Percentiles rank a stretch among this genome's conserved stretches.
These are phyloP conservation scores for Rhodocollybia butyracea DNA, from an alignment of 768 basidiomycete species.

Conservation along the genomic window DNA sequence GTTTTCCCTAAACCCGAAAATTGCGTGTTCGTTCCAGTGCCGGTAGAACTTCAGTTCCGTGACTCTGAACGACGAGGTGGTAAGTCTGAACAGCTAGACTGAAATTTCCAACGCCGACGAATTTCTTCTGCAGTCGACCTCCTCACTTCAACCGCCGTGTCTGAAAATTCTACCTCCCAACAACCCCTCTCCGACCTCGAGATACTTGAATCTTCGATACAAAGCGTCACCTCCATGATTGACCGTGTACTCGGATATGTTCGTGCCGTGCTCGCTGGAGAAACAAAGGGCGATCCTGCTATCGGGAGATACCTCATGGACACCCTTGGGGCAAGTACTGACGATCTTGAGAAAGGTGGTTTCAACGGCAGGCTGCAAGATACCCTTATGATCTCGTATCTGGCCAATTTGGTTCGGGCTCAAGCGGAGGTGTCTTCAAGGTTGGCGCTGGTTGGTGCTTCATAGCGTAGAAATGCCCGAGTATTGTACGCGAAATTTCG, in stretches of 20 bases:
- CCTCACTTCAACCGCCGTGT: slow-evolving; percentile 47
- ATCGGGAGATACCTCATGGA: slow-evolving; percentile 92
- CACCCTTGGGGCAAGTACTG: slow-evolving; percentile 70
- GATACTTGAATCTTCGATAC: slow-evolving; percentile 70
- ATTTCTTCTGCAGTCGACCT: slow-evolving; percentile 64
- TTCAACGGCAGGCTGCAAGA: slow-evolving; percentile 86
- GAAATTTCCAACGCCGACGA: neutral
- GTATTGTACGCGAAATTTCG: too few species aligned
- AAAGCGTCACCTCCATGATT: slow-evolving; percentile 71
- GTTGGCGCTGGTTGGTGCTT: slow-evolving; percentile 54
- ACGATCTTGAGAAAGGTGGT: slow-evolving; percentile 46
- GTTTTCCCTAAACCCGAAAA: slow-evolving; percentile 90
- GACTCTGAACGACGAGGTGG: slow-evolving; percentile 83
- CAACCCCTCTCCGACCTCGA: slow-evolving; percentile 70
- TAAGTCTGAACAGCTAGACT: slow-evolving; percentile 37
- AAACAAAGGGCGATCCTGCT: slow-evolving; percentile 74
- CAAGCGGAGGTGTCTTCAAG: slow-evolving; percentile 92
- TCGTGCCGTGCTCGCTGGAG: slow-evolving; percentile 73
- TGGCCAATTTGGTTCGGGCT: slow-evolving; percentile 88
- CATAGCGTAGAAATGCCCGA: too few species aligned
- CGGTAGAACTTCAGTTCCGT: slow-evolving; percentile 80
- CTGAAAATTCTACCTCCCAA: slow-evolving; percentile 42
- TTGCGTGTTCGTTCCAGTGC: slow-evolving; percentile 90
- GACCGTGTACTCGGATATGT: slow-evolving; percentile 87
- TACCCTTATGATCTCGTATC: slow-evolving; percentile 91